Evolutionary conservation across 2,329 filamentous ascomycete genomes (phyloP).

Genomic region (Epichloe scottii): DNA sequence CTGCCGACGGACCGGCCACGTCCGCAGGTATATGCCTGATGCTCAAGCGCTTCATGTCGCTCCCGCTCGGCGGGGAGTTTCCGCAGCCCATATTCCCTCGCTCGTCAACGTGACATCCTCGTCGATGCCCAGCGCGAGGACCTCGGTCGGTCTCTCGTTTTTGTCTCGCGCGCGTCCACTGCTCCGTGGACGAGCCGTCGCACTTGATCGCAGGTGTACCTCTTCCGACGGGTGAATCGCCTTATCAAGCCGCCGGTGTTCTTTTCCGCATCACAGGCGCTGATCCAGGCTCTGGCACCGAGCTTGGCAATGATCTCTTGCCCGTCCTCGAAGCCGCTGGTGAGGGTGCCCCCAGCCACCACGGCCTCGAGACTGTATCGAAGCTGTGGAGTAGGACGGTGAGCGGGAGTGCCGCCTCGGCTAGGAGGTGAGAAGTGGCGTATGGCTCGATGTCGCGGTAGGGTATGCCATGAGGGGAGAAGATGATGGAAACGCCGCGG

Average conservation of each 20-base stretch:
- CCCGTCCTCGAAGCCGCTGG: slow-evolving; percentile 43
- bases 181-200: slow-evolving; percentile 18
- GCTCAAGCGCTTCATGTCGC: background rate
- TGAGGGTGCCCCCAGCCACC: slow-evolving; percentile 50
- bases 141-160: slow-evolving; percentile 20
- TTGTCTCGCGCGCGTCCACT: background rate
- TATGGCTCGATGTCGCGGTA: slow-evolving; percentile 42
- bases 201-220: slow-evolving; percentile 33
- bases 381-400: slow-evolving; percentile 54
- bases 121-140: slow-evolving; percentile 28
- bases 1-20: background rate
- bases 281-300: slow-evolving; percentile 16
- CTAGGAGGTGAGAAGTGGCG: slow-evolving; percentile 41
- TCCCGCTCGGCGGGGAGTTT: background rate
- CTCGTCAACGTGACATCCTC: slow-evolving; percentile 30
- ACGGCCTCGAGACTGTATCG: slow-evolving; percentile 44
- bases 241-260: slow-evolving; percentile 38
- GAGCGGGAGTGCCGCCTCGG: slow-evolving; percentile 45
- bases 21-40: slow-evolving; percentile 1
- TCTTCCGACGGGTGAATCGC: slow-evolving; percentile 33
- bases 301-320: slow-evolving; percentile 24
- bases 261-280: slow-evolving; percentile 39
- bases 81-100: slow-evolving; percentile 23
- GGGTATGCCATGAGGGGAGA: slow-evolving; percentile 50
- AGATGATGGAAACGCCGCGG: slow-evolving; percentile 46